Evolutionary conservation across 805 yeast species (phyloP), one percentile per base, ranked within the genome.

Genomic region (Candida coquimbonensis): DNA sequence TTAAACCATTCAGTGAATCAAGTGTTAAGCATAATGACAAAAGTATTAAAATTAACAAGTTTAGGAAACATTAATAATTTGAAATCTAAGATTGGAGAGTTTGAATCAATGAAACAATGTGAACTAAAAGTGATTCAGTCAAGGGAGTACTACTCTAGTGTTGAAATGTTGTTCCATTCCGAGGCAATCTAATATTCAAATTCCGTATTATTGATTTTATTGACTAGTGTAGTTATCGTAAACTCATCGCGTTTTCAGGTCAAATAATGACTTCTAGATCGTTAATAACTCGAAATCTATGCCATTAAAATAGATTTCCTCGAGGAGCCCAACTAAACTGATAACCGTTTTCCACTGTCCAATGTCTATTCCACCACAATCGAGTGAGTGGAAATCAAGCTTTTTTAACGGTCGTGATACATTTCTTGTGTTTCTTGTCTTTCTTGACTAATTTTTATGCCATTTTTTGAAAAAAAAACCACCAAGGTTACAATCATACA

Each of bases 81-180:
- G 19, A 65, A 62, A 42, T 80, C 80, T 12, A 74, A 65, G 52
- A 81, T 78, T 69, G 77, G 64, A 38, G 69, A 58, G 29, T 81
- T 82, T 3, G 80, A 79, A 44, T 66, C 74, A 2, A 76, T 88
- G 91, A 78, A 79, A 55, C 76, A 77, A 48, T 81, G 83, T 58
- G 96, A 88, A 62, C 69, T 88, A 44, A 72, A 81, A 38, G 71
- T 88, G 16, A 69, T 88, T 7, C 83, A 81, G 53, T 74, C 84
- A 17, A 68, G 75, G 45, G 74, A 76, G 38, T 40, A 52, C 9
- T 68, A 53, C 36, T 40, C 38, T 9, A 46, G 46, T 16, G 43
- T 35, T 4, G 55, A 51, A 16, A 48, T 39, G 48, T 33, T n/a
- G 17, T 54, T 57, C 37, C 16, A 13, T 7, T 46, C 41, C 34